These are phyloP conservation scores for Phytophthora citrophthora DNA, from an alignment of 352 stramenopile genomes.

Conservation along the genomic window DNA sequence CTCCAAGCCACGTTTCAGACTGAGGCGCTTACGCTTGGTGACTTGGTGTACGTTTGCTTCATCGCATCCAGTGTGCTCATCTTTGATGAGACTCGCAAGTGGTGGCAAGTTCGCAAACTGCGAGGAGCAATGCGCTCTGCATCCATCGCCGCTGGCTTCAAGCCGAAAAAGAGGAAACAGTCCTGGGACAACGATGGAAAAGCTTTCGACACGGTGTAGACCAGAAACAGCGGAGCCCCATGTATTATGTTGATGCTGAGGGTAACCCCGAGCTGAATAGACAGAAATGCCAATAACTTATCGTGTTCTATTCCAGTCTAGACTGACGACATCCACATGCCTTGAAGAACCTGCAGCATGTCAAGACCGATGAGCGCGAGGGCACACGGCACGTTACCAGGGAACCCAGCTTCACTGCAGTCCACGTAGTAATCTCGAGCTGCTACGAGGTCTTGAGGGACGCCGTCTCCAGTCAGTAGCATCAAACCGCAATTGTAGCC, in stretches of 20 bases:
- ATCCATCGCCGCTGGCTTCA: slow-evolving; percentile 47
- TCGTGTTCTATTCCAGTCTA: slow-evolving; percentile 13
- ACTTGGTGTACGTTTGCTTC: slow-evolving; percentile 93
- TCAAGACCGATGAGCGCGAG: slow-evolving; percentile 49
- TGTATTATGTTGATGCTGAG: slow-evolving; percentile 31
- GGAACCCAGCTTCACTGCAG: slow-evolving; percentile 61
- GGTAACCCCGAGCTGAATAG: slow-evolving; percentile 29
- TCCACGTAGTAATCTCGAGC: slow-evolving; percentile 60
- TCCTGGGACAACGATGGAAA: slow-evolving; percentile 70
- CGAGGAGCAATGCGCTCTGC: slow-evolving; percentile 36
- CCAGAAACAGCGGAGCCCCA: slow-evolving; percentile 11
- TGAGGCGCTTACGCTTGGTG: slow-evolving; percentile 90
- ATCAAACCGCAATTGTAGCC: slow-evolving; percentile 72
- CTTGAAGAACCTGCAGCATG: slow-evolving; percentile 14
- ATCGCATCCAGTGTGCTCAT: slow-evolving; percentile 94
- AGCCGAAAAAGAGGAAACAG: slow-evolving; percentile 65
- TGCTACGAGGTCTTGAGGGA: slow-evolving; percentile 41
- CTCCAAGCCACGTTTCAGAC: slow-evolving; percentile 98
- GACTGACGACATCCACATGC: slow-evolving; percentile 15
- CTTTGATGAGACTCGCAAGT: slow-evolving; percentile 95
- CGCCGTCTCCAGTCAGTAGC: slow-evolving; percentile 54
- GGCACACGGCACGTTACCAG: slow-evolving; percentile 66
- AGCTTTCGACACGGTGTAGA: slow-evolving; percentile 70
- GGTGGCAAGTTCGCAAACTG: slow-evolving; percentile 57
- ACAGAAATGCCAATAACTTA: slow-evolving; percentile 38